Evolutionary conservation across 176 grass and related monocot genomes (phyloP).

Genomic region (Elaeis guineensis): DNA sequence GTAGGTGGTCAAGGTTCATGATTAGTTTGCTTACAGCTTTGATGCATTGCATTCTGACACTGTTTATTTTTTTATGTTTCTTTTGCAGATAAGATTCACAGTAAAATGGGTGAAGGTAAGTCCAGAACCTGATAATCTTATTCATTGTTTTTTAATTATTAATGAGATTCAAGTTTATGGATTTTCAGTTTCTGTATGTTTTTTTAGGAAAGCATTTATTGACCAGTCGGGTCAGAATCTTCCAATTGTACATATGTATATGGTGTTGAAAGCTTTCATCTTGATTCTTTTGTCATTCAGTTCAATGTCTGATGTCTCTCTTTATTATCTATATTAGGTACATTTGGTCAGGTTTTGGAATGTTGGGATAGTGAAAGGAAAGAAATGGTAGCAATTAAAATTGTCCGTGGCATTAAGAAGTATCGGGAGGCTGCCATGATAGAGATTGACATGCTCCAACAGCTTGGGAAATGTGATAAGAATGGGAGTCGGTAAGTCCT

Average conservation of each 20-base stretch:
- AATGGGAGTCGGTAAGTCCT: background rate
- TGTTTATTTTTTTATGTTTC: background rate
- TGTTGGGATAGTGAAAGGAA: constrained; percentile 4
- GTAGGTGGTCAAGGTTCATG: too few relatives aligned
- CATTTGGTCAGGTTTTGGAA: constrained; percentile 10
- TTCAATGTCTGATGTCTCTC: too few relatives aligned
- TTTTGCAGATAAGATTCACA: constrained; percentile 44
- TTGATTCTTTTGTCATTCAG: too few relatives aligned
- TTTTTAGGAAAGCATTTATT: too few relatives aligned
- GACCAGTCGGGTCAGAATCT: too few relatives aligned
- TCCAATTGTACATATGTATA: too few relatives aligned
- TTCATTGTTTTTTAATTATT: background rate
- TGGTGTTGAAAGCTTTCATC: too few relatives aligned
- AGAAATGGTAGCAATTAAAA: constrained; percentile 18
- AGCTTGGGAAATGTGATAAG: constrained; percentile 5
- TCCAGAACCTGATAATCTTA: background rate
- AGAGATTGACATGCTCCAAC: constrained; percentile 7
- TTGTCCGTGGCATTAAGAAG: constrained; percentile 8
- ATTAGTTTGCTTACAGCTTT: too few relatives aligned
- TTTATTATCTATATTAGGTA: constrained; percentile 17
- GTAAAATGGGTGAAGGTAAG: constrained; percentile 73
- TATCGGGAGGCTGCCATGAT: constrained; percentile 14
- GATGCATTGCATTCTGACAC: background rate
- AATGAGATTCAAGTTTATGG: too few relatives aligned
- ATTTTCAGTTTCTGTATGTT: too few relatives aligned